Percentiles rank a stretch among this genome's conserved stretches.
These are phyloP conservation scores for Chlorella sp. DNA, from an alignment of 139 green algal species.

Conservation along the genomic window DNA sequence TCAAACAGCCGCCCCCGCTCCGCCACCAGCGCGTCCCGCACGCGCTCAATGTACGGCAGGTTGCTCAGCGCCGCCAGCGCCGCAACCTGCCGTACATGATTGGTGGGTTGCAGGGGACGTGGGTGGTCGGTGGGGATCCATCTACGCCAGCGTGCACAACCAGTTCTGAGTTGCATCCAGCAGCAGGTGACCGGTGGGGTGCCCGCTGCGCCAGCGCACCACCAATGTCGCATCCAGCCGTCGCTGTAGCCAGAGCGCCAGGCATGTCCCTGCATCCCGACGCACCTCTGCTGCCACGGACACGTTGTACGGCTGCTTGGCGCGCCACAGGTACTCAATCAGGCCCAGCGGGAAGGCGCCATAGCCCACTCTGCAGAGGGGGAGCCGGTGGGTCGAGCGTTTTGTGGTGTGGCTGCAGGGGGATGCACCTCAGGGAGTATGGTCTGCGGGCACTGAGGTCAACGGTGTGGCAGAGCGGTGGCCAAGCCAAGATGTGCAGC, in stretches of 20 bases:
- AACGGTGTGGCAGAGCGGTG: neutral
- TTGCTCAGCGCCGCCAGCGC: slow-evolving; percentile 85
- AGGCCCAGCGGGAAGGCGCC: slow-evolving; percentile 75
- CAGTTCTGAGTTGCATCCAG: too few relatives aligned
- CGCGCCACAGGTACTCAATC: slow-evolving; percentile 94
- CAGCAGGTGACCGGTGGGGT: neutral
- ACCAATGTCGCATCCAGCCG: too few relatives aligned
- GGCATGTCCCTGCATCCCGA: neutral
- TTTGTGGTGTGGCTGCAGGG: too few relatives aligned
- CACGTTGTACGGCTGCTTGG: slow-evolving; percentile 99
- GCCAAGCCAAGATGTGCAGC: neutral
- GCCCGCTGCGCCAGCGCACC: too few relatives aligned
- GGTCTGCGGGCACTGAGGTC: neutral
- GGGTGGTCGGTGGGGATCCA: neutral
- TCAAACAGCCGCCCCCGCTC: slow-evolving; percentile 83
- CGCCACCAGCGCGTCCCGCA: slow-evolving; percentile 82
- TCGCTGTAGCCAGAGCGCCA: too few relatives aligned
- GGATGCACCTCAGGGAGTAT: neutral
- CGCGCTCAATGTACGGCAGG: slow-evolving; percentile 71
- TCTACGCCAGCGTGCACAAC: too few relatives aligned
- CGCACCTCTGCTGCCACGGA: slow-evolving; percentile 87
- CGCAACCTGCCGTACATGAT: slow-evolving; percentile 42
- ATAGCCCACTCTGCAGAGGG: slow-evolving; percentile 55
- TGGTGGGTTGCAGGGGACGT: neutral
- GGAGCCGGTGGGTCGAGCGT: neutral